Percentiles rank a stretch among this genome's conserved stretches.
Conservation (phyloP, 2,329 filamentous ascomycete species). For the Fusarium clavum region DNA sequence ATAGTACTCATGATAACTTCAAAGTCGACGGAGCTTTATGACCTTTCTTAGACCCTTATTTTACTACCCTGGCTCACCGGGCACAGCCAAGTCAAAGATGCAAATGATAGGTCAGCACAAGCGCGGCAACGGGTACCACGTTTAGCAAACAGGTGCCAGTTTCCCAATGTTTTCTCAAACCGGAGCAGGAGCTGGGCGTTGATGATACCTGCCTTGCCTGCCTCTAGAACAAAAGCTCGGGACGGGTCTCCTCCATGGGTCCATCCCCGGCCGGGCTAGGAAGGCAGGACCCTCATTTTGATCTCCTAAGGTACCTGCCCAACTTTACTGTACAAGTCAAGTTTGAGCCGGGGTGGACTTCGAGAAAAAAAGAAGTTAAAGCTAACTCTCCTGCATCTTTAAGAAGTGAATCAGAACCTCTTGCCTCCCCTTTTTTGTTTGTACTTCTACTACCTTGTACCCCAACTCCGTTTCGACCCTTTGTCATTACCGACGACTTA, state of each 20-base stretch:
- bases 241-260: conserved; percentile 14
- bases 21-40: not conserved
- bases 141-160: conserved; percentile 29
- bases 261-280: conserved; percentile 25
- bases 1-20: conserved; percentile 20
- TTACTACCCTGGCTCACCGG: not conserved
- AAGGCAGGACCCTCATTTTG: conserved; percentile 20
- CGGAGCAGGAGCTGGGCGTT: conserved; percentile 2
- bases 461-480: conserved; percentile 1
- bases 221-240: conserved; percentile 31
- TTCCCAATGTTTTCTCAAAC: conserved; percentile 18
- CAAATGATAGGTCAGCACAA: conserved; percentile 23
- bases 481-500: conserved; percentile 1
- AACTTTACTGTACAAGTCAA: conserved; percentile 3
- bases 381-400: conserved; percentile 23
- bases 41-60: not conserved
- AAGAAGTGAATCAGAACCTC: conserved; percentile 5
- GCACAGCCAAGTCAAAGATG: conserved; percentile 14
- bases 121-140: conserved; percentile 33
- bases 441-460: conserved; percentile 8
- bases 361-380: conserved; percentile 28
- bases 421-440: conserved; percentile 1
- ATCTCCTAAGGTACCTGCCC: conserved; percentile 8
- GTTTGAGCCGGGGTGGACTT: conserved; percentile 24
- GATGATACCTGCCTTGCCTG: conserved; percentile 21